Evolutionary conservation across 2,329 filamentous ascomycete species (phyloP), one percentile per base, ranked within the genome.

Genomic region (Penicillium sp.): DNA sequence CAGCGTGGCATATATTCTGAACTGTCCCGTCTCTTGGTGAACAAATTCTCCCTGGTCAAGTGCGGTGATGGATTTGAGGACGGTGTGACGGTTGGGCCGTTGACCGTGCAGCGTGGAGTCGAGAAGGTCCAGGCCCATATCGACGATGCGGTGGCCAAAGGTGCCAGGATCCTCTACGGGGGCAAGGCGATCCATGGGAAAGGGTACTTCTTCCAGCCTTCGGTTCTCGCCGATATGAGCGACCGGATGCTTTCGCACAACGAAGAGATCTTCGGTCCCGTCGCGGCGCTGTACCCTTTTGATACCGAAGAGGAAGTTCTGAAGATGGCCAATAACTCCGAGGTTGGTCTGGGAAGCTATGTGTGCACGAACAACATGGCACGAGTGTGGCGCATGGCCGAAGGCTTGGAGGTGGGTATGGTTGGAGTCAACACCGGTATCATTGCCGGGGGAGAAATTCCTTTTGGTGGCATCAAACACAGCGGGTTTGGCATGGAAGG

Each of bases 321-420:
- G 2, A 68, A 77, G 53, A 69, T 71, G 18, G 83, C 84, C 2
- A 86, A 86, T 56, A 77, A 82, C 49, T 84, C 82, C 6, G 79
- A 77, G 40, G 84, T 86, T 79, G 85, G 84, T 4, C 70, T 86
- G 48, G 84, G 84, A 11, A 83, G 80, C n/a, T 87, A 87, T 60
- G 81, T 82, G 63, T 87, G 86, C 70, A 87, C 84, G 2, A 85
- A 85, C 72, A 82, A 86, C 63, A 72, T 87, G 7, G 41, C 26
- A 22, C 48, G 56, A 1, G 22, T 26, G 1, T 27, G 84, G 80
- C 75, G 85, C 57, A 72, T 87, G 64, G 75, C 86, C 50, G 84
- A 87, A 74, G 83, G 82, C 58, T 69, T 88, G n/a, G 83, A 87
- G 66, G 84, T 84, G 12, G 85, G 84, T 5, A 88, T 86, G 84